phyloP scores from a whole-genome alignment of 768 basidiomycete genomes.

The Mycena chlorophos region DNA sequence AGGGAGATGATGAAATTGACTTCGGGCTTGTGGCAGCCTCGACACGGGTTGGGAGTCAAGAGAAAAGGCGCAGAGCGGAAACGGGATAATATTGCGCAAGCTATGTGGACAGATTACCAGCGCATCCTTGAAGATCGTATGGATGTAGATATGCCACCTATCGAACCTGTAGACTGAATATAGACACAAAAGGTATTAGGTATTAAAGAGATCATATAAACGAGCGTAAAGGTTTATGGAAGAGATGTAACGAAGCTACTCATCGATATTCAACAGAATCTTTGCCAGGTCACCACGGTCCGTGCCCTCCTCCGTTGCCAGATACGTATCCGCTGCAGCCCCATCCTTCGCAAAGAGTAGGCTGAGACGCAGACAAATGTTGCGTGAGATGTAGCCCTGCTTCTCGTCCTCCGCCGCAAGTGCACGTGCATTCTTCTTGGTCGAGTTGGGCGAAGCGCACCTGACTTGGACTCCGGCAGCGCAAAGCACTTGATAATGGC shows the following conservation, averaged over 20 bases:
- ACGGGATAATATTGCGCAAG: constrained; percentile 27
- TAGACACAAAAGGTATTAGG: background rate
- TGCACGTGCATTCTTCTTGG: background rate
- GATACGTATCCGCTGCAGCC: background rate
- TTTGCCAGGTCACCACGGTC: background rate
- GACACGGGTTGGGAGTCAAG: background rate
- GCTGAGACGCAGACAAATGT: background rate
- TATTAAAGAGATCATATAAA: background rate
- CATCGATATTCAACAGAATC: background rate
- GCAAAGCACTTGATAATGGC: background rate
- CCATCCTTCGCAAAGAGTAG: background rate
- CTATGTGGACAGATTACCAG: constrained; percentile 29
- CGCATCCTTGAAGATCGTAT: background rate
- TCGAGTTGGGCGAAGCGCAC: background rate
- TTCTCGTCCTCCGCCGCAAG: background rate
- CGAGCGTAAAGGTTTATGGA: background rate
- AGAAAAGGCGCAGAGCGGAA: constrained; percentile 11
- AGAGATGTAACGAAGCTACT: background rate
- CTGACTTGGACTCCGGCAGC: background rate
- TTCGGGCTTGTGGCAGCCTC: constrained; percentile 9
- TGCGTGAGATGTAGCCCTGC: background rate
- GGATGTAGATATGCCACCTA: background rate
- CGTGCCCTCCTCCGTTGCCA: background rate
- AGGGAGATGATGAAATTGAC: background rate
- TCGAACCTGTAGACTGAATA: background rate